Base-by-base conservation (phyloP, 2,329 filamentous ascomycete species). In the Camillea tinctor region DNA sequence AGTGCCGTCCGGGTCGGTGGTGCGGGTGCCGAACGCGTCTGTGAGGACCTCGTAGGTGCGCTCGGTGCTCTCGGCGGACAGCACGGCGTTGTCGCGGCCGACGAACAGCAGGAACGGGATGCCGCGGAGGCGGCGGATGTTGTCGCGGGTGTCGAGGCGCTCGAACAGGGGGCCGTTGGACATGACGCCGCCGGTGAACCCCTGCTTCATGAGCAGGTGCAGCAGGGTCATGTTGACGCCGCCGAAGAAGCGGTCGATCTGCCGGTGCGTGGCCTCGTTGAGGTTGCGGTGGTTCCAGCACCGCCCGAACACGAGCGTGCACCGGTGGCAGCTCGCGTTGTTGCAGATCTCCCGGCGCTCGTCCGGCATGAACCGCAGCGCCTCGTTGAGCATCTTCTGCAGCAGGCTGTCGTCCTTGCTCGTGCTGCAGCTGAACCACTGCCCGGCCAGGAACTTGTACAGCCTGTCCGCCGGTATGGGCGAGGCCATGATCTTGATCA, bases 201-300 rank as follows among this genome's bases (percentile, higher is more conserved):
- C 86, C 75, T 84, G 82, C 40, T 74, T 75, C 79, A 87, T 86
- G 11, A 89, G 78, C 59, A 86, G 75, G 40, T 79, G 71, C 54
- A 88, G 76, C 61, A 83, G 74, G 1, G 77, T 79, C 83, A 88
- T 88, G 70, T 83, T 85, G 56, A 86, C 81, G 57, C 87, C 87
- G 65, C 83, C 83, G 59, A 89, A 84, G 73, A 88, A 85, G 30
- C 81, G 79, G 70, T 85, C 80, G 52, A 88, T 81, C 68, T 87
- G 81, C 0, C 80, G 75, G 72, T 89, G 87, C 1, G 87, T 90
- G 2, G 82, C 84, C 73, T 84, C 84, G 74, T 88, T 89, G 26
- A 89, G 79, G 70, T 89, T 89, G 3, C 66, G 70, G 72, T 90
- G 87, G 68, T 81, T 86, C 86, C 86, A 90, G 73, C 80, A 84